Evolutionary conservation across 176 grass and related monocot genomes (phyloP).

Genomic region (Triticum turgidum): DNA sequence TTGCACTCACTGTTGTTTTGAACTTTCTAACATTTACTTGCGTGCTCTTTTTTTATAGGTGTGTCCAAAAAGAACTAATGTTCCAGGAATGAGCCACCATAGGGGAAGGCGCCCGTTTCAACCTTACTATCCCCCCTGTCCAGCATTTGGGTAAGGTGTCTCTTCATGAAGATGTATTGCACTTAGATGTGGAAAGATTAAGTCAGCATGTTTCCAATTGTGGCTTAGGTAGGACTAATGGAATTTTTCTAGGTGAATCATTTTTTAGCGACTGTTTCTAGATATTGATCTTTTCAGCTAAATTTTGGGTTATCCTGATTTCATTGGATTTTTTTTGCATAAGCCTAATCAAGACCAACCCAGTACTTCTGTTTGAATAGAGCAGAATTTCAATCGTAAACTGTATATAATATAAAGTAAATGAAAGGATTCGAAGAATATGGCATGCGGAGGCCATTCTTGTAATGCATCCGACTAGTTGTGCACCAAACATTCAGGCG

Average conservation of each 20-base stretch:
- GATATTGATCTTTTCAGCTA: not conserved
- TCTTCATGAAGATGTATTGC: conserved; percentile 25
- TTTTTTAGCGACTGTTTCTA: not conserved
- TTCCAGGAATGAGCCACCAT: conserved; percentile 65
- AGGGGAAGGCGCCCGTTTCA: conserved; percentile 49
- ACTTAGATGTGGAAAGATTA: conserved; percentile 9
- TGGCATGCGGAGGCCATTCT: not conserved
- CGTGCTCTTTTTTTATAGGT: conserved; percentile 36
- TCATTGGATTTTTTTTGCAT: not conserved
- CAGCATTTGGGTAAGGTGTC: conserved; percentile 61
- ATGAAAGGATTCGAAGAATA: not conserved
- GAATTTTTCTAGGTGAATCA: not conserved
- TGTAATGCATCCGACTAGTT: conserved; percentile 6
- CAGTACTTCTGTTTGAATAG: not conserved
- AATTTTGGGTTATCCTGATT: not conserved
- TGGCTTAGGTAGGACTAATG: not conserved
- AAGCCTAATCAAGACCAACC: not conserved
- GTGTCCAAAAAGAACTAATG: conserved; percentile 72
- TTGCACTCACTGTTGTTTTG: not conserved
- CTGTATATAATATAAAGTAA: not conserved
- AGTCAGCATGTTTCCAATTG: not conserved
- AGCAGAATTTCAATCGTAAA: not conserved
- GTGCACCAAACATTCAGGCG: not conserved
- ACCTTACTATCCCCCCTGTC: conserved; percentile 49
- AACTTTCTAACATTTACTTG: not conserved